Evolutionary conservation across 768 basidiomycete genomes (phyloP).

Genomic region (Tubosaeta sp.): DNA sequence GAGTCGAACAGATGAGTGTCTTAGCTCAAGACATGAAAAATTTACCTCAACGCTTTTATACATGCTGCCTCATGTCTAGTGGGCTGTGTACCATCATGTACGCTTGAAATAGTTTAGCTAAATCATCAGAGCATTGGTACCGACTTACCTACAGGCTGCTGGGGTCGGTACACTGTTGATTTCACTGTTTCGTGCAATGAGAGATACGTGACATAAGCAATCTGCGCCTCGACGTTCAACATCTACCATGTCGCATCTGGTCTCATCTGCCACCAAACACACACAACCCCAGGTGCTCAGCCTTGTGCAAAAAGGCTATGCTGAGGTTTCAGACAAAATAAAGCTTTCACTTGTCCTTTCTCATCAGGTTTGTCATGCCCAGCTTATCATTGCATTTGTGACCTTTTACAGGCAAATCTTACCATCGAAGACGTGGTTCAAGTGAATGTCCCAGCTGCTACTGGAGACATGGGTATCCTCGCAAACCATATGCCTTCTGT

Average conservation of each 20-base stretch:
- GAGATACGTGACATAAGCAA: too few species aligned
- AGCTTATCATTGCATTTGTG: constrained; percentile 4
- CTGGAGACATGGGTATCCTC: constrained; percentile 98
- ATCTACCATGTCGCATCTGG: constrained; percentile 66
- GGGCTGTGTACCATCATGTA: too few species aligned
- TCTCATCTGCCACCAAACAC: constrained; percentile 60
- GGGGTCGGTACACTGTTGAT: too few species aligned
- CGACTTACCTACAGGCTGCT: too few species aligned
- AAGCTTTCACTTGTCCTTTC: constrained; percentile 94
- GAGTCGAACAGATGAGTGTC: too few species aligned
- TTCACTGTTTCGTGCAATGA: too few species aligned
- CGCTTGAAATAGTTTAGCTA: too few species aligned
- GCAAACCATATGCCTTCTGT: constrained; percentile 99
- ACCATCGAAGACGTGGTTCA: constrained; percentile 88
- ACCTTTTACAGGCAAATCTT: constrained; percentile 70
- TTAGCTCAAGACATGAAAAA: too few species aligned
- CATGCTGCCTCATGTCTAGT: too few species aligned
- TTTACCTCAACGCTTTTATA: too few species aligned
- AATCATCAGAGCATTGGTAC: too few species aligned
- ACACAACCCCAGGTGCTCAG: constrained; percentile 48
- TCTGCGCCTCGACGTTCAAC: too few species aligned
- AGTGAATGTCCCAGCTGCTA: constrained; percentile 90
- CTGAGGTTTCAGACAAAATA: constrained; percentile 87
- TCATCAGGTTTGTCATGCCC: constrained; percentile 69
- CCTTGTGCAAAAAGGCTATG: constrained; percentile 75